Percentiles rank a stretch among this genome's conserved stretches.
phyloP scores from a whole-genome alignment of 177 flowering plant genomes.

The Vitis hybrid region DNA sequence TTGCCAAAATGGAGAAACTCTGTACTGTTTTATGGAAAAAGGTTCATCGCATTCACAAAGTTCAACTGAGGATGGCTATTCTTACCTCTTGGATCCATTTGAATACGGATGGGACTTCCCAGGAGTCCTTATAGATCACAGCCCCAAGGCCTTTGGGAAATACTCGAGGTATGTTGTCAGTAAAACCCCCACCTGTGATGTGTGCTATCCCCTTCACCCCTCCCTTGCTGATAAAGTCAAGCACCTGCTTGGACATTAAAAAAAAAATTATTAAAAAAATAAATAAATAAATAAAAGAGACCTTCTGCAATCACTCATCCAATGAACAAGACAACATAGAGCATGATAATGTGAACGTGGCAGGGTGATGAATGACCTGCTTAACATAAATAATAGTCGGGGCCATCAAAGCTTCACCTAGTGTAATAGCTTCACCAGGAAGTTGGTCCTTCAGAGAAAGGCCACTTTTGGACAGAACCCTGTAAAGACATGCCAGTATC shows the following conservation, averaged over 20 bases:
- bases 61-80: not conserved
- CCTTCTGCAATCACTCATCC: no score
- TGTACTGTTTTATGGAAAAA: no score
- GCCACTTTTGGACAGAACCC: constrained; percentile 79
- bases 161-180: constrained; percentile 94
- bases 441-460: constrained; percentile 68
- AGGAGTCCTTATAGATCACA: constrained; percentile 54
- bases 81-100: constrained; percentile 96
- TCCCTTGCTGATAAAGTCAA: constrained; percentile 75
- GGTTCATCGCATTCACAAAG: no score
- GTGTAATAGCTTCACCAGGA: constrained; percentile 54
- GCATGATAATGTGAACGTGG: not conserved
- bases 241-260: constrained; percentile 46
- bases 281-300: no score
- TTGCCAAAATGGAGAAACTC: no score
- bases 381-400: constrained; percentile 94
- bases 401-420: constrained; percentile 96
- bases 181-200: constrained; percentile 97
- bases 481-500: constrained; percentile 17
- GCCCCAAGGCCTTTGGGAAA: constrained; percentile 92
- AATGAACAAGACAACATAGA: not conserved
- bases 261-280: no score
- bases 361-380: constrained; percentile 48
- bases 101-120: constrained; percentile 78
- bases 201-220: constrained; percentile 97